phyloP scores from a whole-genome alignment of 371 early-diverging fungal genomes.

The Paraphysoderma sedebokerense region DNA sequence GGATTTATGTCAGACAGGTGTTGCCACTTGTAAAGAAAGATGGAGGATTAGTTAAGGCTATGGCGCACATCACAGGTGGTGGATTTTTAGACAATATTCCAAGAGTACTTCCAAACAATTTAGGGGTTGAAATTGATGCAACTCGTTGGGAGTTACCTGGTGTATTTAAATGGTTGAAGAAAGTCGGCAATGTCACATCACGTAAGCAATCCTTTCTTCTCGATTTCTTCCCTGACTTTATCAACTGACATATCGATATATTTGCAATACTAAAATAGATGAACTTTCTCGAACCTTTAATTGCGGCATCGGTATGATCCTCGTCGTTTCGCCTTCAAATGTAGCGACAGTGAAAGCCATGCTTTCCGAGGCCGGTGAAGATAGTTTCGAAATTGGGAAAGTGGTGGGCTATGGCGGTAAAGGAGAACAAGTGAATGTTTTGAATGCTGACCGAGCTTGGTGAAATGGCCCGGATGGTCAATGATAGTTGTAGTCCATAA shows the following conservation, averaged over 20 bases:
- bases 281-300: conserved; percentile 95
- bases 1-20: conserved; percentile 81
- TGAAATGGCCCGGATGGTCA: too few species aligned
- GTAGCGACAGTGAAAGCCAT: conserved; percentile 37
- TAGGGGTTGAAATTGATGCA: conserved; percentile 62
- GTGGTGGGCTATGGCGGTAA: too few species aligned
- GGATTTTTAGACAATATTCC: conserved; percentile 95
- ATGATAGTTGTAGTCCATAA: too few species aligned
- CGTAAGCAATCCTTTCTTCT: conserved; percentile 10
- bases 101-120: conserved; percentile 68
- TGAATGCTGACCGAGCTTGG: too few species aligned
- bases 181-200: conserved; percentile 61
- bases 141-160: conserved; percentile 57
- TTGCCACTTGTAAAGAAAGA: conserved; percentile 57
- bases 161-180: conserved; percentile 89
- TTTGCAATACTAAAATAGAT: conserved; percentile 10
- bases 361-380: conserved; percentile 45
- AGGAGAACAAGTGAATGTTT: too few species aligned
- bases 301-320: conserved; percentile 95
- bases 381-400: too few species aligned
- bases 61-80: conserved; percentile 96
- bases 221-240: neutral
- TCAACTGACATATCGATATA: neutral
- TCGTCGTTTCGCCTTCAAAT: conserved; percentile 52
- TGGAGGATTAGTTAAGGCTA: conserved; percentile 57